Evolutionary conservation across 1,139 yeast genomes (phyloP).

Genomic region (Chernovozyma sophiae-reginae): DNA sequence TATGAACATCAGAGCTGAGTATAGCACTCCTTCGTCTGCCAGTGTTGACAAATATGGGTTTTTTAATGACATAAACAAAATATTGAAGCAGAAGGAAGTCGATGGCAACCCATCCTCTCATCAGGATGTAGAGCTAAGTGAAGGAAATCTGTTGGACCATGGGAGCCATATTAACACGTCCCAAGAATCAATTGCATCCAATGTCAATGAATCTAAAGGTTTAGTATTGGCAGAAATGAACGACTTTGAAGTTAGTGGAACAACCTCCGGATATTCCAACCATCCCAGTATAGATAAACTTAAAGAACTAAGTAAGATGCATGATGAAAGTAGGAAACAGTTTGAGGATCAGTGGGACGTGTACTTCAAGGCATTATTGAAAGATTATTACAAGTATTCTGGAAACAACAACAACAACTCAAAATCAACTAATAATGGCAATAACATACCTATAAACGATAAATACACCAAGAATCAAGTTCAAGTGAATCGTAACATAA

Average conservation of each 20-base stretch:
- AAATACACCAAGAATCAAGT: too few relatives aligned
- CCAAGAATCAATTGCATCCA: conserved; percentile 7
- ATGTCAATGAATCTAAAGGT: background rate
- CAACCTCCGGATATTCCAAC: conserved; percentile 4
- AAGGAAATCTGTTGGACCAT: conserved; percentile 6
- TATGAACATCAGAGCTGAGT: conserved; percentile 22
- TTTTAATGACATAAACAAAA: conserved; percentile 22
- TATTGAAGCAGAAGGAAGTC: background rate
- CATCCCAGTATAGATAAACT: conserved; percentile 16
- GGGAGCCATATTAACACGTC: background rate
- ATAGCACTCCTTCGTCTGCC: conserved; percentile 24
- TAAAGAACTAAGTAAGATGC: conserved; percentile 29
- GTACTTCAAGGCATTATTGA: conserved; percentile 24
- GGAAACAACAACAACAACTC: background rate
- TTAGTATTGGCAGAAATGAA: conserved; percentile 6
- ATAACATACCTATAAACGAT: conserved; percentile 5
- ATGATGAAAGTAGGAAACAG: conserved; percentile 28
- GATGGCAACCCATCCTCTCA: background rate
- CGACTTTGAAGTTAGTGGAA: conserved; percentile 9
- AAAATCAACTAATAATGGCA: background rate
- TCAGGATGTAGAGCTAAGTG: background rate
- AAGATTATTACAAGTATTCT: conserved; percentile 18
- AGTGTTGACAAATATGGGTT: conserved; percentile 52
- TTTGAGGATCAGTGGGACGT: conserved; percentile 33
- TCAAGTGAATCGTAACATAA: background rate